Evolutionary conservation across 2,329 filamentous ascomycete genomes (phyloP).

Genomic region (Capronia coronata): DNA sequence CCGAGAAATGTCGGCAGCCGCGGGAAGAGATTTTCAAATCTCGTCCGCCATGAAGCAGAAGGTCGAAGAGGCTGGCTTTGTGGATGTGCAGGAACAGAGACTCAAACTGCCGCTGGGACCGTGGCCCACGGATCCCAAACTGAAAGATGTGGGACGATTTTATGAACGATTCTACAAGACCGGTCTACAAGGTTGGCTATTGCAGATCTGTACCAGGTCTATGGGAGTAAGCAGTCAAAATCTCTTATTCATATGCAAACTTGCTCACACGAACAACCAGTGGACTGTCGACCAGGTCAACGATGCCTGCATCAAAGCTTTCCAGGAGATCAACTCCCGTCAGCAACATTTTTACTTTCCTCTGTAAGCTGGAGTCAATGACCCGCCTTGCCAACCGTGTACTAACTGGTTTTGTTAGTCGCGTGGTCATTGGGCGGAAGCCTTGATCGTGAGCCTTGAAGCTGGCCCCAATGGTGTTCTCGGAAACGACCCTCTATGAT

Average conservation of each 20-base stretch:
- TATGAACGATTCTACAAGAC: constrained; percentile 30
- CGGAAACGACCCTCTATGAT: not conserved
- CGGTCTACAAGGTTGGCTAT: constrained; percentile 30
- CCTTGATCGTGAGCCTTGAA: constrained; percentile 9
- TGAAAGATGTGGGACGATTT: constrained; percentile 37
- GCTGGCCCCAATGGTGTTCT: not conserved
- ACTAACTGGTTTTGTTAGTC: constrained; percentile 12
- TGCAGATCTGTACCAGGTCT: constrained; percentile 28
- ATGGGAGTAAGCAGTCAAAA: constrained; percentile 25
- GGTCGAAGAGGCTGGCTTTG: constrained; percentile 39
- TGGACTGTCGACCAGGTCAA: constrained; percentile 31
- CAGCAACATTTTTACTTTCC: constrained; percentile 18
- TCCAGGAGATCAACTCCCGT: constrained; percentile 23
- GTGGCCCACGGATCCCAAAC: constrained; percentile 36
- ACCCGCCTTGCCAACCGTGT: not conserved
- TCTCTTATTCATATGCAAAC: not conserved
- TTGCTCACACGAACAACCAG: constrained; percentile 18
- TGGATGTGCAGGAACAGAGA: constrained; percentile 38
- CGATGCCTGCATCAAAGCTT: constrained; percentile 17
- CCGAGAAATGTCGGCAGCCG: constrained; percentile 19
- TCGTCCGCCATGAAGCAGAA: constrained; percentile 28
- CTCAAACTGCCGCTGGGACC: constrained; percentile 41
- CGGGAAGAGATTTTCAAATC: constrained; percentile 29
- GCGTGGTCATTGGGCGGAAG: constrained; percentile 23
- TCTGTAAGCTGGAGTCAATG: constrained; percentile 5